Percentiles rank a stretch among this genome's conserved stretches.
Evolutionary conservation across 176 grass and related monocot genomes (phyloP).

Genomic region (Oryza glumipatula): DNA sequence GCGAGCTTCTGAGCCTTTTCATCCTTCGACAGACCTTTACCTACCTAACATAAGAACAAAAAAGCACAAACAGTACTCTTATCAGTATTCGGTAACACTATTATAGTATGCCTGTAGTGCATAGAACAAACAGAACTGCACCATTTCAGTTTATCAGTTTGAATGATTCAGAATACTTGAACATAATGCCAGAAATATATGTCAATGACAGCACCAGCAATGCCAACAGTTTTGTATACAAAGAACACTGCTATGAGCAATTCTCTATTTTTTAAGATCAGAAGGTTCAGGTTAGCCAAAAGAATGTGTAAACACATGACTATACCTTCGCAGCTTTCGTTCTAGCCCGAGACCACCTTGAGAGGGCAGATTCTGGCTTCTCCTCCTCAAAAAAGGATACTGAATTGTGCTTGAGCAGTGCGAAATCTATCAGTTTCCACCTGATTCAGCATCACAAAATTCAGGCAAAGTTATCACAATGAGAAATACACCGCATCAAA

Average conservation of each 20-base stretch:
- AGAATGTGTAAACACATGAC: constrained; percentile 10
- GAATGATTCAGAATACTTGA: neutral
- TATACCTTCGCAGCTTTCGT: constrained; percentile 80
- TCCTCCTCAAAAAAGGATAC: constrained; percentile 83
- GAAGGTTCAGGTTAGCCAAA: neutral
- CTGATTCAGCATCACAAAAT: constrained; percentile 43
- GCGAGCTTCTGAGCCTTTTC: constrained; percentile 92
- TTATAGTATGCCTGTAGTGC: neutral
- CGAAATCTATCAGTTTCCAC: constrained; percentile 93
- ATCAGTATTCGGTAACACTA: neutral
- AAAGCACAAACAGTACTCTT: neutral
- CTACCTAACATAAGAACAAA: constrained; percentile 60
- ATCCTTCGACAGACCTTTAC: constrained; percentile 89
- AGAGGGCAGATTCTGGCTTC: constrained; percentile 70
- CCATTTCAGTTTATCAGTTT: neutral
- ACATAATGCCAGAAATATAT: neutral
- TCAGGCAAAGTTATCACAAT: neutral
- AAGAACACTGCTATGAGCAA: neutral
- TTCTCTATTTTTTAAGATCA: constrained; percentile 6
- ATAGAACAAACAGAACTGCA: constrained; percentile 7
- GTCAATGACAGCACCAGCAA: neutral
- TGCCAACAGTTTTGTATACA: neutral
- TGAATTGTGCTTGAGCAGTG: constrained; percentile 75
- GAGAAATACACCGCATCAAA: neutral
- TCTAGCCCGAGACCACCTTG: constrained; percentile 87